Percentiles rank a stretch among this genome's conserved stretches.
Evolutionary conservation across 2,329 filamentous ascomycete species (phyloP).

Genomic region (Apiospora phragmitis): DNA sequence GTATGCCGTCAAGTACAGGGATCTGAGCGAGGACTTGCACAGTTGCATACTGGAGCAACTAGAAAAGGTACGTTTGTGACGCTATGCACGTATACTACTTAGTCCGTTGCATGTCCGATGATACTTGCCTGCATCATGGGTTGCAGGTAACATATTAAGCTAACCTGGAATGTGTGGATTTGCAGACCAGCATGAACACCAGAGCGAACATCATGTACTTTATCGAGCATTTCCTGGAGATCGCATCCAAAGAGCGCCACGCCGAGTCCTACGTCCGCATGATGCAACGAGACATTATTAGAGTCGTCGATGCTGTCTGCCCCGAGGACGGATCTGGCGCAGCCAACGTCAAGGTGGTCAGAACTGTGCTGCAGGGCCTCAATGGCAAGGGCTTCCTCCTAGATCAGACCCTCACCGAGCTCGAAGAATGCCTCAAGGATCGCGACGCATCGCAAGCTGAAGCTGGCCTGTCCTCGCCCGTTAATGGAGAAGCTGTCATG

Average conservation of each 20-base stretch:
- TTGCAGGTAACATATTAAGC: not conserved
- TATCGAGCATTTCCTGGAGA: slow-evolving; percentile 90
- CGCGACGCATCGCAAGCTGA: slow-evolving; percentile 67
- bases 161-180: not conserved
- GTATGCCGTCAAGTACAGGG: slow-evolving; percentile 90
- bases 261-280: slow-evolving; percentile 78
- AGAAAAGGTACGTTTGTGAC: slow-evolving; percentile 63
- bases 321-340: slow-evolving; percentile 84
- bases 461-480: slow-evolving; percentile 51
- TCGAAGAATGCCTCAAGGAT: slow-evolving; percentile 81
- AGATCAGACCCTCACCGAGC: slow-evolving; percentile 72
- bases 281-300: slow-evolving; percentile 90
- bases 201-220: slow-evolving; percentile 99
- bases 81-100: not conserved
- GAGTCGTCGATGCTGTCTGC: slow-evolving; percentile 89
- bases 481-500: slow-evolving; percentile 39
- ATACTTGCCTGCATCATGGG: not conserved
- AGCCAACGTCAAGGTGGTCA: slow-evolving; percentile 90
- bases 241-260: slow-evolving; percentile 74
- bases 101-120: slow-evolving; percentile 3
- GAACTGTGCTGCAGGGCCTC: slow-evolving; percentile 74
- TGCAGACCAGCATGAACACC: slow-evolving; percentile 89
- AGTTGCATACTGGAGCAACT: slow-evolving; percentile 96
- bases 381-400: slow-evolving; percentile 72
- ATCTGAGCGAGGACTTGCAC: slow-evolving; percentile 96